Percentiles rank a stretch among this genome's conserved stretches.
Evolutionary conservation across 257 asterid genomes (phyloP).

Genomic region (Solanum chilense): DNA sequence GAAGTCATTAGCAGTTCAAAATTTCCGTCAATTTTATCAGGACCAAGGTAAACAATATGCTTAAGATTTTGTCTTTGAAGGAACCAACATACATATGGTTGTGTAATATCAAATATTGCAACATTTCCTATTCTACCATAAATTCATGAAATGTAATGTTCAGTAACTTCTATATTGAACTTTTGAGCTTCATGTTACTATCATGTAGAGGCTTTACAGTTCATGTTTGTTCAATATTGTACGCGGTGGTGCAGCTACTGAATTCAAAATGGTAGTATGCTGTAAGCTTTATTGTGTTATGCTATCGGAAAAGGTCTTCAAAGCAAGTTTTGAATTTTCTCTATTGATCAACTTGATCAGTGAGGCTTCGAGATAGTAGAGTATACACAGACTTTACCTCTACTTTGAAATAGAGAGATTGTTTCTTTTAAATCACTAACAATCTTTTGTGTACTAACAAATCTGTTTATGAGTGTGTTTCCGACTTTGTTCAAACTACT

Average conservation of each 20-base stretch:
- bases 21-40: not conserved
- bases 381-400: not conserved
- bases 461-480: not conserved
- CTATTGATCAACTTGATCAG: not conserved
- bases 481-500: not conserved
- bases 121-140: not conserved
- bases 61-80: not conserved
- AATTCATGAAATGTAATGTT: not conserved
- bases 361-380: not conserved
- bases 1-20: not conserved
- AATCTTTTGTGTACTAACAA: not conserved
- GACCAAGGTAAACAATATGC: not conserved
- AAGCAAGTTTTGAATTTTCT: not conserved
- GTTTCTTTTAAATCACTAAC: not conserved
- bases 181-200: not conserved
- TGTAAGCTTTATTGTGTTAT: not conserved
- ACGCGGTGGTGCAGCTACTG: not conserved
- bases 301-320: not conserved
- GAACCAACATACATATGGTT: not conserved
- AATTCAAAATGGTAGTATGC: not conserved
- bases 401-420: too few relatives aligned
- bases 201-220: not conserved
- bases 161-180: not conserved
- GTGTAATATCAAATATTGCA: not conserved
- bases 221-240: not conserved